Evolutionary conservation across 2,329 filamentous ascomycete genomes (phyloP), one percentile per base, ranked within the genome.

Genomic region (Penicillium brevicompactum): DNA sequence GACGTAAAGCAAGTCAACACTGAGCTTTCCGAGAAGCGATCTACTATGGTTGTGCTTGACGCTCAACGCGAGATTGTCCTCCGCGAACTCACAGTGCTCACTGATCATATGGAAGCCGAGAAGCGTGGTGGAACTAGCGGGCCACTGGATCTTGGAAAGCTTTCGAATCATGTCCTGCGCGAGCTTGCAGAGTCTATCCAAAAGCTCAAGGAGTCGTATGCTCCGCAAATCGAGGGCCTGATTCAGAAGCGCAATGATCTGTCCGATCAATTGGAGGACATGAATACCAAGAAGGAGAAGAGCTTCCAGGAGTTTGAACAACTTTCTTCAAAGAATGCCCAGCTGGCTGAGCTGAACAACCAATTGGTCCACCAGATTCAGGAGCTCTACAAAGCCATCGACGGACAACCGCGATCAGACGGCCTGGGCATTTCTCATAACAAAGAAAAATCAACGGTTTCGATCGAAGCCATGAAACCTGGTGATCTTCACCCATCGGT

Each of bases 31-130:
- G 92, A 97, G 74, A 97, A 97, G 78, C 84, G 94, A 55, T 96
- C 95, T 67, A 97, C 94, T 0, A 94, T 99, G 72, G 93, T 93
- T 6, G 90, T 95, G 16, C 80, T 97, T 49, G 93, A 97, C 71
- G 93, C 92, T 0, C 91, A 97, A 74, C 91, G 92, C 48, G 93
- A 97, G 75, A 92, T 97, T 72, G 93, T 96, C 76, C 90, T 97
- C 67, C 88, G 90, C 40, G 92, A 97, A 73, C 80, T 97, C 16
- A 91, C 96, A 69, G 88, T 93, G 37, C 84, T 97, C 67, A 92
- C 91, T 4, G 91, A 92, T 44, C 93, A 94, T 70, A 86, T 97
- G 18, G 89, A 93, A 70, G 86, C 85, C 49, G 92, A 91, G 51
- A 97, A 96, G 76, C 87, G 91, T 60, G 89, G 89, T 68, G 85